Conservation (phyloP, 768 basidiomycete genomes). For the Mycena polygramma region DNA sequence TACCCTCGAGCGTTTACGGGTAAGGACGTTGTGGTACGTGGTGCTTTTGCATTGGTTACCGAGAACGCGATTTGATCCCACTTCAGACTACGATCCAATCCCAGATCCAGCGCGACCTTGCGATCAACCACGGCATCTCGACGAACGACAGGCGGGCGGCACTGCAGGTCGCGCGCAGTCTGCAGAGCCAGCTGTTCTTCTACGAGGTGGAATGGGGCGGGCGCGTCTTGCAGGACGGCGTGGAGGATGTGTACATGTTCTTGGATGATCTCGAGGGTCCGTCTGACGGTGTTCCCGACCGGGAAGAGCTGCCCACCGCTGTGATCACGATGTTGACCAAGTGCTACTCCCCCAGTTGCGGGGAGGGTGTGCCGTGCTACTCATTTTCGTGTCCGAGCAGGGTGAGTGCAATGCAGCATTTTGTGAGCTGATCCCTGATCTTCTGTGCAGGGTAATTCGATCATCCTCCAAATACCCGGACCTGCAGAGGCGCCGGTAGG, state of each 20-base stretch:
- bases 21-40: slow-evolving; percentile 90
- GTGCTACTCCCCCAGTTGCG: slow-evolving; percentile 92
- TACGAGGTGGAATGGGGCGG: slow-evolving; percentile 97
- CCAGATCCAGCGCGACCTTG: slow-evolving; percentile 87
- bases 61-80: slow-evolving; percentile 9
- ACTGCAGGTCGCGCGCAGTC: slow-evolving; percentile 87
- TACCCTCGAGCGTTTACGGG: slow-evolving; percentile 95
- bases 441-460: slow-evolving; percentile 47
- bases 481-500: slow-evolving; percentile 49
- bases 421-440: slow-evolving; percentile 14
- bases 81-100: slow-evolving; percentile 87
- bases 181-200: slow-evolving; percentile 95
- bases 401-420: slow-evolving; percentile 15
- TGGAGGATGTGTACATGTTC: slow-evolving; percentile 96
- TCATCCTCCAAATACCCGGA: slow-evolving; percentile 43
- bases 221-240: slow-evolving; percentile 83
- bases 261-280: slow-evolving; percentile 82
- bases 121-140: slow-evolving; percentile 79
- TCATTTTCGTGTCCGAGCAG: slow-evolving; percentile 83
- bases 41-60: neutral
- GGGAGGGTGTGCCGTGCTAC: slow-evolving; percentile 85
- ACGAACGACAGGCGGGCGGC: slow-evolving; percentile 87
- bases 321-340: slow-evolving; percentile 91
- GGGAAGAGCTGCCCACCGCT: slow-evolving; percentile 85
- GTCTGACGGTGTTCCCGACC: slow-evolving; percentile 70